Evolutionary conservation across 2,329 filamentous ascomycete genomes (phyloP), one percentile per base, ranked within the genome.

Genomic region (Xylariaceae sp.): DNA sequence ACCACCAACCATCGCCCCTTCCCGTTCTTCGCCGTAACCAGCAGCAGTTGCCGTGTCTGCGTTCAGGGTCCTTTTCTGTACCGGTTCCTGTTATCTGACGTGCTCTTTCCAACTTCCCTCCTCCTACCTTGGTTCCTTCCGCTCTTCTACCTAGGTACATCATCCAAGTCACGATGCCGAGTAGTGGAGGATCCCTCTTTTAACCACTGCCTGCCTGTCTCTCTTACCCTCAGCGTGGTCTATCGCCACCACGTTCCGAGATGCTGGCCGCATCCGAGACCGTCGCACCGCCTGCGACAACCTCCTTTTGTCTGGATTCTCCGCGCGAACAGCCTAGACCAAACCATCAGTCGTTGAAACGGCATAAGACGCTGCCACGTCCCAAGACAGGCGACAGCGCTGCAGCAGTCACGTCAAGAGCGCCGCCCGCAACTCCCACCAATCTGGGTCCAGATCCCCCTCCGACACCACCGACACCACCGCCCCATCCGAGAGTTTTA

Each of bases 401-500:
- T 37, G 55, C 54, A 25, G 53, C 45, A 23, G 44, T 33, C 19
- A 56, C 49, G 36, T 54, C 56, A 25, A 56, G 55, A 50, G 64
- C 62, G 38, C 67, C 67, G 40, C 55, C 65, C 12, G 61, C 67
- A 12, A 71, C 64, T 48, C 63, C 69, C 10, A 65, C 66, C 46
- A 66, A 60, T 17, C 59, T 69, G 41, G 71, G 74, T 2, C 74
- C 74, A 16, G 73, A 73, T 53, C 66, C 77, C 29, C 81, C 81
- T 33, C 80, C 80, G n/a, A 84, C 81, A 21, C 81, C 81, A 37
- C 81, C 81, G 14, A 73, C 74, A 38, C 81, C 81, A 37, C 81
- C 81, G 14, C 73, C 74, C 39, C 76, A 81, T 56, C 82, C 79
- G 34, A 74, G 77, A 48, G 75, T 74, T 38, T 79, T 79, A 7